Evolutionary conservation across 108 stramenopile genomes (phyloP).

Genomic region (Seminavis robusta): DNA sequence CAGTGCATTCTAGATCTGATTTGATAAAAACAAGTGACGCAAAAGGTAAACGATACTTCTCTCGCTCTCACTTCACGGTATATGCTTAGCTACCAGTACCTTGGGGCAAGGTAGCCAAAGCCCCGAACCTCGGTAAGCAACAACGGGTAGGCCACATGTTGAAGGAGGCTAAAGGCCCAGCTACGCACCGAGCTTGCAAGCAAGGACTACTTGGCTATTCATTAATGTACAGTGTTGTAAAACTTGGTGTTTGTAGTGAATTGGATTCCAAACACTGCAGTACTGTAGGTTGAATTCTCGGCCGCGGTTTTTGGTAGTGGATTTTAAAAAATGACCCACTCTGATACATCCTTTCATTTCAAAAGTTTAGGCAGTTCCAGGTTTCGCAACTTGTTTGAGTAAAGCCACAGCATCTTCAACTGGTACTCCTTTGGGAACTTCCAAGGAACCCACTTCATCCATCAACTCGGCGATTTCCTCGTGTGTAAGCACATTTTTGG

Average conservation of each 20-base stretch:
- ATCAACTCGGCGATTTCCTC: slow-evolving; percentile 6
- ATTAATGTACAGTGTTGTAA: no score
- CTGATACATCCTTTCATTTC: neutral
- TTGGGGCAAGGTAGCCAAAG: no score
- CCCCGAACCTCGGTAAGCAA: no score
- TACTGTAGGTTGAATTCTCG: no score
- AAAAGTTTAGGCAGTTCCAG: neutral
- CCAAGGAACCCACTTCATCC: slow-evolving; percentile 1
- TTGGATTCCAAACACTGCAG: no score
- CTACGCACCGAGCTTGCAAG: no score
- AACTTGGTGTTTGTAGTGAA: no score
- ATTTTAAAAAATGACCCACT: neutral
- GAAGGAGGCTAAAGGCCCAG: no score
- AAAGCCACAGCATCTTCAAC: no score
- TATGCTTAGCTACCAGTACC: neutral
- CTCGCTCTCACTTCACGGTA: neutral
- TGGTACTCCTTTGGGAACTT: neutral
- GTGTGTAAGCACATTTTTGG: neutral
- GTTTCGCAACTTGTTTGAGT: slow-evolving; percentile 6
- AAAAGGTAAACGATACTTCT: neutral
- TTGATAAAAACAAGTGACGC: neutral
- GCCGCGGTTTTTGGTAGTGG: neutral
- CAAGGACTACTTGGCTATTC: no score
- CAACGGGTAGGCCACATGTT: no score
- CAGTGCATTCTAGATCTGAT: neutral